Evolutionary conservation across 2,329 filamentous ascomycete genomes (phyloP).

Genomic region (Venturia asperata): DNA sequence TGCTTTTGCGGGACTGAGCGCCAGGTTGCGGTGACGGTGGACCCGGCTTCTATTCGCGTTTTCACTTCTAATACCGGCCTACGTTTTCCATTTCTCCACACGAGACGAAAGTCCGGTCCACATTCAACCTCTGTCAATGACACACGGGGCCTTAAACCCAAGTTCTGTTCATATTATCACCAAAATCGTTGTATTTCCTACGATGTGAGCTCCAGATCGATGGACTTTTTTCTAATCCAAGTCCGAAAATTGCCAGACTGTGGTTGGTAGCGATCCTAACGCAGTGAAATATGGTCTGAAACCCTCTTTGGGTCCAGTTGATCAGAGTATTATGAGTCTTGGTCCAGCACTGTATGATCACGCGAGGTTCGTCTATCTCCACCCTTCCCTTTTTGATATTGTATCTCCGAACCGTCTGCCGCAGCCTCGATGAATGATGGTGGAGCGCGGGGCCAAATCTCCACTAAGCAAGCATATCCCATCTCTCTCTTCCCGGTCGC

Average conservation of each 20-base stretch:
- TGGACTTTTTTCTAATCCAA: background rate
- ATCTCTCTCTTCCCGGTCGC: background rate
- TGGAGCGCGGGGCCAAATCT: background rate
- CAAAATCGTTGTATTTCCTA: too few species aligned
- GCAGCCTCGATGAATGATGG: background rate
- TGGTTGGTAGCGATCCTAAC: too few species aligned
- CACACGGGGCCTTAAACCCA: too few species aligned
- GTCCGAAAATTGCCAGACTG: too few species aligned
- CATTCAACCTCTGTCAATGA: background rate
- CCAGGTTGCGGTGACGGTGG: constrained; percentile 30
- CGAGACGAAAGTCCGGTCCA: background rate
- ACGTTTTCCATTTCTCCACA: background rate
- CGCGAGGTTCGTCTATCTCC: background rate
- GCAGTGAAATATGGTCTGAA: too few species aligned
- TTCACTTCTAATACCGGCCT: background rate
- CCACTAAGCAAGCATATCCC: background rate
- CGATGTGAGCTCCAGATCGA: too few species aligned
- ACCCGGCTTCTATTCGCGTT: background rate
- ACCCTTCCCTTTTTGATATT: background rate
- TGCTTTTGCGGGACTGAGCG: constrained; percentile 69
- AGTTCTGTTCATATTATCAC: too few species aligned
- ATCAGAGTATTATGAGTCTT: too few species aligned
- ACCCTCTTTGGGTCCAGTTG: too few species aligned
- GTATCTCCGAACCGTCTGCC: background rate
- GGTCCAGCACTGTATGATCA: background rate